phyloP scores from a whole-genome alignment of 352 stramenopile genomes.

The Blastocystis sp. region DNA sequence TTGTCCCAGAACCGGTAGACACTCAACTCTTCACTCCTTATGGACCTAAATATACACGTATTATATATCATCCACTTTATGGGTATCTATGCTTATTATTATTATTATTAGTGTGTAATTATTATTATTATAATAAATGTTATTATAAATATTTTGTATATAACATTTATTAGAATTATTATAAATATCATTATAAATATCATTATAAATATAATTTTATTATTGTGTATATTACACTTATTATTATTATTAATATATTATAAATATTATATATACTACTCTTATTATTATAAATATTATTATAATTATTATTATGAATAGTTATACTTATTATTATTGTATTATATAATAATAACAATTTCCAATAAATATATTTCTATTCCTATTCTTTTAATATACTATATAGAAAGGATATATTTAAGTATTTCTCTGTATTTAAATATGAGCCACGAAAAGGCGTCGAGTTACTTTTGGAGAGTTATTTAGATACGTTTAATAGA shows the following conservation, averaged over 20 bases:
- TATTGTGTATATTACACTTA: not conserved
- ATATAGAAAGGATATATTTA: not conserved
- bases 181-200: not conserved
- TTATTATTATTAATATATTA: not conserved
- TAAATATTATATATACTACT: not conserved
- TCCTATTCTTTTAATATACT: conserved; percentile 14
- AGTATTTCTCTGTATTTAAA: conserved; percentile 73
- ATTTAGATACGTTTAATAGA: conserved; percentile 55
- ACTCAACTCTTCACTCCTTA: conserved; percentile 61
- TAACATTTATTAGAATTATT: not conserved
- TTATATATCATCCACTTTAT: not conserved
- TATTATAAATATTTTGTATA: not conserved
- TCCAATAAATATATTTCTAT: conserved; percentile 6
- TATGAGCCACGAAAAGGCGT: conserved; percentile 72
- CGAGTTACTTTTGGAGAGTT: conserved; percentile 60
- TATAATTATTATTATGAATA: conserved; percentile 1
- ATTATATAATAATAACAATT: too few relatives aligned
- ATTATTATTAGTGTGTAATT: conserved; percentile 39
- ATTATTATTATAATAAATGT: too few relatives aligned
- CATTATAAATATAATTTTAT: not conserved
- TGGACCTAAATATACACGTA: not conserved
- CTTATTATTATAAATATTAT: not conserved
- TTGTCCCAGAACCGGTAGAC: conserved; percentile 65
- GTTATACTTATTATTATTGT: too few relatives aligned
- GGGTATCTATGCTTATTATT: not conserved